phyloP scores from a whole-genome alignment of 1,284 basidiomycete species.

The Austroboletus novae-zelandiae region DNA sequence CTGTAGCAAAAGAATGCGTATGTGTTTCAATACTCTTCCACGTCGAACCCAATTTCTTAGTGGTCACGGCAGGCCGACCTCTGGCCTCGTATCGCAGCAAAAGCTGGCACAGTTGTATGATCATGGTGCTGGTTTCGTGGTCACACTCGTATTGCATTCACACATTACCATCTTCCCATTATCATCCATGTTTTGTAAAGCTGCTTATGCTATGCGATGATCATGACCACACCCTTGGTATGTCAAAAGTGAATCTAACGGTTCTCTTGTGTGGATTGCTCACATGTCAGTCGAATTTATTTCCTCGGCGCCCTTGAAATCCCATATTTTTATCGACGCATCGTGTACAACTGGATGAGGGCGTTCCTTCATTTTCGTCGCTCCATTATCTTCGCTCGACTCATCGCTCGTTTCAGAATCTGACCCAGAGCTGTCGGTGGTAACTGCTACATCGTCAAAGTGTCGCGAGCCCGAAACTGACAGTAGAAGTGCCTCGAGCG shows the following conservation, averaged over 20 bases:
- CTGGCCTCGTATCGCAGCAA: constrained; percentile 99
- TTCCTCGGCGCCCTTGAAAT: constrained; percentile 7
- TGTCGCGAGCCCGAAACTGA: constrained; percentile 69
- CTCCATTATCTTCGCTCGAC: not conserved
- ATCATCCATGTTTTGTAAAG: constrained; percentile 17
- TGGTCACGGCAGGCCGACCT: constrained; percentile 75
- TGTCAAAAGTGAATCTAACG: not conserved
- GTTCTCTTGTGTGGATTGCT: not conserved
- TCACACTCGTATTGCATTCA: constrained; percentile 16
- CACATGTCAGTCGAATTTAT: too few relatives aligned
- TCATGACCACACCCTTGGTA: constrained; percentile 13
- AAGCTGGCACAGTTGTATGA: constrained; percentile 95
- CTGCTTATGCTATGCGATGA: constrained; percentile 20
- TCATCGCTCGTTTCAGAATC: constrained; percentile 13
- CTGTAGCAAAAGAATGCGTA: constrained; percentile 95
- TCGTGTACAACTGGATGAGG: constrained; percentile 25
- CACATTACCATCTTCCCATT: not conserved
- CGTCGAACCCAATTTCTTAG: not conserved
- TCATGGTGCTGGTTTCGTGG: constrained; percentile 9
- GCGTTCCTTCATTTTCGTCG: constrained; percentile 9
- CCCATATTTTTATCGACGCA: constrained; percentile 31
- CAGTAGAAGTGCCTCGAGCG: constrained; percentile 47
- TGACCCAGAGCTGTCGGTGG: constrained; percentile 7
- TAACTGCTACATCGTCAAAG: constrained; percentile 35
- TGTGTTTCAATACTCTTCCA: constrained; percentile 31